Conservation (phyloP, 345 rosid species). For the Acer yangbiense region DNA sequence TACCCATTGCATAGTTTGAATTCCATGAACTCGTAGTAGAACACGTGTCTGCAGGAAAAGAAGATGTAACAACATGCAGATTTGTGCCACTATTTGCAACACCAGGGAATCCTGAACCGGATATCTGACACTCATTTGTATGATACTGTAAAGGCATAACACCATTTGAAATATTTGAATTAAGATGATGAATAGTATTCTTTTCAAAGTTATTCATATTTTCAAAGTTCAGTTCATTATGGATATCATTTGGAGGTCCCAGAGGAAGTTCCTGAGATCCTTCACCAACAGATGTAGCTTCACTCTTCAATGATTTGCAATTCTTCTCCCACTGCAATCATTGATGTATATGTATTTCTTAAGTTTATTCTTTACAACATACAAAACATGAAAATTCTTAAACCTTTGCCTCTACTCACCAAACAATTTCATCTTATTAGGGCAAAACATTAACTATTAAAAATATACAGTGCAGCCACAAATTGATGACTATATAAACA, state of each 20-base stretch:
- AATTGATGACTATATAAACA: neutral
- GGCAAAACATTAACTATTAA: neutral
- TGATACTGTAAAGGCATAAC: constrained; percentile 89
- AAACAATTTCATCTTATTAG: neutral
- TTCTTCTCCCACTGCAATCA: constrained; percentile 70
- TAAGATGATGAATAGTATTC: constrained; percentile 41
- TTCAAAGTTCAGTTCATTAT: constrained; percentile 47
- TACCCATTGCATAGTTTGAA: constrained; percentile 39
- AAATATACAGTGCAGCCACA: neutral
- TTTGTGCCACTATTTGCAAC: constrained; percentile 39
- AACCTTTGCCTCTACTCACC: neutral
- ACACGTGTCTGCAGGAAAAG: constrained; percentile 21
- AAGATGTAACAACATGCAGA: constrained; percentile 31
- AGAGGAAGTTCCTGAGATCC: constrained; percentile 35
- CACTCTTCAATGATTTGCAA: constrained; percentile 54
- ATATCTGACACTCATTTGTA: constrained; percentile 92
- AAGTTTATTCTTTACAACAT: constrained; percentile 1
- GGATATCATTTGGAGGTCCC: constrained; percentile 80
- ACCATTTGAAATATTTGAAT: constrained; percentile 44
- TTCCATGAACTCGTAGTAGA: constrained; percentile 26
- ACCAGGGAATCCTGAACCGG: constrained; percentile 41
- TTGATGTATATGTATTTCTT: constrained; percentile 6
- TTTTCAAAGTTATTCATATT: constrained; percentile 51
- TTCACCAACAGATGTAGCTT: constrained; percentile 36
- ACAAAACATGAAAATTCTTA: neutral